A percentile compares a stretch with the other conserved stretches of the same genome.
Conservation (phyloP, 2,329 filamentous ascomycete genomes). For the Lachnellula cervina region DNA sequence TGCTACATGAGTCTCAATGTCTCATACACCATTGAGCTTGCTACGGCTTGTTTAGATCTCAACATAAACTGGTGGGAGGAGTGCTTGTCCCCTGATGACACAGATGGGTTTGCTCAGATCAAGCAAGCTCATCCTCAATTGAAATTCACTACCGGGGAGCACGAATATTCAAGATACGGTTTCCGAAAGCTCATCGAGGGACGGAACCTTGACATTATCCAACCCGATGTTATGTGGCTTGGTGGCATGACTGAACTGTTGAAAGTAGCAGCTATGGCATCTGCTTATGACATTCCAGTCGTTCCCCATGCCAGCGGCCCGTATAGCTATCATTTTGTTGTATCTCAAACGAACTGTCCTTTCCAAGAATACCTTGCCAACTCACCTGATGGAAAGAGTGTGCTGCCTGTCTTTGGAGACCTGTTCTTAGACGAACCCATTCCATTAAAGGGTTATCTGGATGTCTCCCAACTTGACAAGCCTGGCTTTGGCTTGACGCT, state of each 20-base stretch:
- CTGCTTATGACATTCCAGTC: slow-evolving; percentile 90
- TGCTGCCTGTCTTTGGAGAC: slow-evolving; percentile 87
- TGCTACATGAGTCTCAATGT: slow-evolving; percentile 97
- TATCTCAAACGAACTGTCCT: slow-evolving; percentile 86
- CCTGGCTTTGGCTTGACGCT: slow-evolving; percentile 87
- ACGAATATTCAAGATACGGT: slow-evolving; percentile 90
- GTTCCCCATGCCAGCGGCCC: slow-evolving; percentile 92
- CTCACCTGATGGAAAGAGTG: slow-evolving; percentile 83
- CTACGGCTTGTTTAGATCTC: slow-evolving; percentile 74
- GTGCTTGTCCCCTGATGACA: slow-evolving; percentile 85
- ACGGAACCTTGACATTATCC: slow-evolving; percentile 88
- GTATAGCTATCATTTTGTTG: slow-evolving; percentile 94
- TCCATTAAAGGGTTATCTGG: slow-evolving; percentile 74
- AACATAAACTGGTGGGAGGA: slow-evolving; percentile 98
- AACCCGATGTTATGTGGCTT: slow-evolving; percentile 97
- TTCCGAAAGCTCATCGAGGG: slow-evolving; percentile 93
- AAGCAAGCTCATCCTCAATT: slow-evolving; percentile 85
- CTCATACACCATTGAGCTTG: slow-evolving; percentile 85
- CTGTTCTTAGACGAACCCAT: slow-evolving; percentile 89
- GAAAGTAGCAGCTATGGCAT: slow-evolving; percentile 81
- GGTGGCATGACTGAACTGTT: slow-evolving; percentile 89
- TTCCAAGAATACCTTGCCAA: slow-evolving; percentile 97
- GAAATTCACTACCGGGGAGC: slow-evolving; percentile 94
- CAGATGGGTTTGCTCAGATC: slow-evolving; percentile 82
- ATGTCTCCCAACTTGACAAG: slow-evolving; percentile 74